Conservation (phyloP, 371 early-diverging fungal species). For the Mortierella sp. region DNA sequence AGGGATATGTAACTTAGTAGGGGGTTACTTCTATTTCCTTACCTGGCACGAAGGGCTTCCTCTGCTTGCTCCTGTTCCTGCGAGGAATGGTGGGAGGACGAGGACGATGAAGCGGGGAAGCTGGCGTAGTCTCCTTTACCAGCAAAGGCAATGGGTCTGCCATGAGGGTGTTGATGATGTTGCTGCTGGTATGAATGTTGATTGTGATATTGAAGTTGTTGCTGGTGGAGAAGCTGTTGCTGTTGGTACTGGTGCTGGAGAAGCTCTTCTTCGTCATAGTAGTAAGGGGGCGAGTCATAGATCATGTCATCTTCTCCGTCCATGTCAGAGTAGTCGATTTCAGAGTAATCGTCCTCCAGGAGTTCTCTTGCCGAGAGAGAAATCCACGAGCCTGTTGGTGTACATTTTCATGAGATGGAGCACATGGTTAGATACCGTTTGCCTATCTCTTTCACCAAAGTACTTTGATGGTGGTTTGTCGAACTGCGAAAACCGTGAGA, state of each 20-base stretch:
- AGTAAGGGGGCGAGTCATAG: slow-evolving; percentile 55
- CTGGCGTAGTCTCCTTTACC: slow-evolving; percentile 38
- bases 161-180: slow-evolving; percentile 20
- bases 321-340: slow-evolving; percentile 58
- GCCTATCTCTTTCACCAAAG: background rate
- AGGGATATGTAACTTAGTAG: background rate
- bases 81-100: slow-evolving; percentile 42
- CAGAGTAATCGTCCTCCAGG: slow-evolving; percentile 56
- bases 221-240: slow-evolving; percentile 9
- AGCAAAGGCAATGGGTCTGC: slow-evolving; percentile 36
- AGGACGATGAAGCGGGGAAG: slow-evolving; percentile 30
- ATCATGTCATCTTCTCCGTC: slow-evolving; percentile 59
- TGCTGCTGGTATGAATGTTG: slow-evolving; percentile 9
- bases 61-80: slow-evolving; percentile 57
- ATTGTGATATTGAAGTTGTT: slow-evolving; percentile 17
- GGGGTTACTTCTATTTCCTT: background rate
- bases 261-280: slow-evolving; percentile 44
- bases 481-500: background rate
- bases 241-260: slow-evolving; percentile 17
- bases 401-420: slow-evolving; percentile 6
- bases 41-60: slow-evolving; percentile 60
- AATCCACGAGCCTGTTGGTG: slow-evolving; percentile 46
- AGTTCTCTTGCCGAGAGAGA: slow-evolving; percentile 50
- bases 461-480: background rate
- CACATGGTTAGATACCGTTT: slow-evolving; percentile 1